phyloP scores from a whole-genome alignment of 2,329 filamentous ascomycete species.

The Corynespora cassiicola region DNA sequence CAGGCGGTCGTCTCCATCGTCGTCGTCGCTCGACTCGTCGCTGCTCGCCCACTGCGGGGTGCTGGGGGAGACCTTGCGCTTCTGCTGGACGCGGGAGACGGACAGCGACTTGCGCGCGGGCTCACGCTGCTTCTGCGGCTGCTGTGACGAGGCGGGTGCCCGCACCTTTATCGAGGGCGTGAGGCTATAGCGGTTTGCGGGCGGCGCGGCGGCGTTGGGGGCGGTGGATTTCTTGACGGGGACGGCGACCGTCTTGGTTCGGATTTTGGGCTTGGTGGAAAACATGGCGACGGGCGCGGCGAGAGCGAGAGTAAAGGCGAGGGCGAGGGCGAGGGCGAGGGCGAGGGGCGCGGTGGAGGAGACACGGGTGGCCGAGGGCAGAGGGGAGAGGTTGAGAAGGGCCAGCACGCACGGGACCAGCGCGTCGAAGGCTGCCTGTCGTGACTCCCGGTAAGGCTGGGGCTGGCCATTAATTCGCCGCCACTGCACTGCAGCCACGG shows the following conservation, averaged over 20 bases:
- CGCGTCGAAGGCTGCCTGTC: no score
- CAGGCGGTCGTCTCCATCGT: conserved; percentile 33
- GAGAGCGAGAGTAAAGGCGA: no score
- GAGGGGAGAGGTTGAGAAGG: no score
- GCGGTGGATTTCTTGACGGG: conserved; percentile 31
- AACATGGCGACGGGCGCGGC: conserved; percentile 38
- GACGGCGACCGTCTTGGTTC: conserved; percentile 35
- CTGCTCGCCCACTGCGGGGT: conserved; percentile 41
- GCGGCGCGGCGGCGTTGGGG: conserved; percentile 22
- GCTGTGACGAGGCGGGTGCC: conserved; percentile 16
- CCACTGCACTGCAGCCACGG: no score
- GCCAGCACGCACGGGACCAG: no score
- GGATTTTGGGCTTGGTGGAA: conserved; percentile 38
- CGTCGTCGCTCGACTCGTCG: conserved; percentile 37
- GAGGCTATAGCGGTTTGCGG: conserved; percentile 35
- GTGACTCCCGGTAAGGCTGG: no score
- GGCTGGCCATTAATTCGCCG: no score
- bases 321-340: no score
- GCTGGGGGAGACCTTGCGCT: conserved; percentile 41
- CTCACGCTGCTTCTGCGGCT: conserved; percentile 21
- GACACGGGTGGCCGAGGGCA: no score
- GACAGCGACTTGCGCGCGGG: conserved; percentile 31
- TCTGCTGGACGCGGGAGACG: conserved; percentile 33
- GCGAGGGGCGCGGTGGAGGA: no score
- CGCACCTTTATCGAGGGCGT: conserved; percentile 20